phyloP scores from a whole-genome alignment of 805 yeast species.

The Grigorovia yakushimaensis region DNA sequence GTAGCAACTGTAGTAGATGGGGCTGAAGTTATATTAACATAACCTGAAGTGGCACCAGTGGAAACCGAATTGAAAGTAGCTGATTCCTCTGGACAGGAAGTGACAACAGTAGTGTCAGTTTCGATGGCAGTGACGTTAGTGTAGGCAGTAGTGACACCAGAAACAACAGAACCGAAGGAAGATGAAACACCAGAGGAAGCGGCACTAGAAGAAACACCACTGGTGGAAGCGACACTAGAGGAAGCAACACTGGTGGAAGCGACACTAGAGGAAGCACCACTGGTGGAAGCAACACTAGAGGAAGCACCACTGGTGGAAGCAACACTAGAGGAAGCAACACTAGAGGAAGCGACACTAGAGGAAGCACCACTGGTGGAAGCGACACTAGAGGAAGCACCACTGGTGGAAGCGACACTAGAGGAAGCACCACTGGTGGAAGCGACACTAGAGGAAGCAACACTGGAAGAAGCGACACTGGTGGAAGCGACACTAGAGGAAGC shows the following conservation, averaged over 20 bases:
- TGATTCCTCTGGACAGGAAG: slow-evolving; percentile 1
- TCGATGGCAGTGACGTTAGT: background rate
- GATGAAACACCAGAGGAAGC: background rate
- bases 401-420: too few species aligned
- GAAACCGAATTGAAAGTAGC: background rate
- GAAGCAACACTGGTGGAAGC: too few species aligned
- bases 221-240: too few species aligned
- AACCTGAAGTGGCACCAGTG: background rate
- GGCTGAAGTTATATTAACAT: slow-evolving; percentile 2
- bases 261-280: too few species aligned
- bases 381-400: background rate
- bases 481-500: too few species aligned
- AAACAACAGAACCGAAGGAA: background rate
- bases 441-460: too few species aligned
- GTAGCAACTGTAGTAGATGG: background rate
- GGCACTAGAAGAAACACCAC: background rate
- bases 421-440: too few species aligned
- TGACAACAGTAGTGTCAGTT: background rate
- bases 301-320: too few species aligned
- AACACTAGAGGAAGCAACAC: background rate
- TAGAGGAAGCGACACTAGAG: background rate
- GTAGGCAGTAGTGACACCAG: background rate
- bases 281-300: too few species aligned
- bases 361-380: background rate
- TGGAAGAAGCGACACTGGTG: too few species aligned